phyloP scores from a whole-genome alignment of 495 filamentous ascomycete species.

The Penicillium subrubescens region DNA sequence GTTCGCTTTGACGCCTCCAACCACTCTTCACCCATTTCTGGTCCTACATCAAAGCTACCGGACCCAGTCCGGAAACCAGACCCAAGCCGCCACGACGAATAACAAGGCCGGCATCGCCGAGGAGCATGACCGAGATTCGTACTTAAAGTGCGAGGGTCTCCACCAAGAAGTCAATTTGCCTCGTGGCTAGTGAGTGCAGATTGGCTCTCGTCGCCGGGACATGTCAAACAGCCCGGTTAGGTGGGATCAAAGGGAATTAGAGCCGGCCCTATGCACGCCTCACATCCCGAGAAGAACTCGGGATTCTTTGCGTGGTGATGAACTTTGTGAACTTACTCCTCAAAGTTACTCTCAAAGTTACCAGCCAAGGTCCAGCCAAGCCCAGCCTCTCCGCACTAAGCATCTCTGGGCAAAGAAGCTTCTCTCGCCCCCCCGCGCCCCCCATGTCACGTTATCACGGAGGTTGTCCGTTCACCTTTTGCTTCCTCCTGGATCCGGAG shows the following conservation, averaged over 20 bases:
- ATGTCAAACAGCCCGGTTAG: not conserved
- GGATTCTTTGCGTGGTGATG: not conserved
- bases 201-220: conserved; percentile 11
- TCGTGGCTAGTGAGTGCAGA: conserved; percentile 1
- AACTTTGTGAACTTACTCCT: not conserved
- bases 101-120: not conserved
- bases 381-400: conserved; percentile 1
- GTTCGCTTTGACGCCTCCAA: not conserved
- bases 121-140: not conserved
- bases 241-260: not conserved
- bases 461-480: not conserved
- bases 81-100: not conserved
- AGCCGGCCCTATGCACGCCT: not conserved
- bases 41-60: not conserved
- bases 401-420: conserved; percentile 2
- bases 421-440: not conserved
- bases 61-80: not conserved
- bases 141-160: not conserved
- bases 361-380: conserved; percentile 10
- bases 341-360: no score
- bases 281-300: not conserved
- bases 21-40: not conserved
- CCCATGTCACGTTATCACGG: conserved; percentile 3
- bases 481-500: not conserved
- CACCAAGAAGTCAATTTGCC: not conserved